Base-by-base conservation (phyloP, 83 land plant species). In the Larix sibirica region DNA sequence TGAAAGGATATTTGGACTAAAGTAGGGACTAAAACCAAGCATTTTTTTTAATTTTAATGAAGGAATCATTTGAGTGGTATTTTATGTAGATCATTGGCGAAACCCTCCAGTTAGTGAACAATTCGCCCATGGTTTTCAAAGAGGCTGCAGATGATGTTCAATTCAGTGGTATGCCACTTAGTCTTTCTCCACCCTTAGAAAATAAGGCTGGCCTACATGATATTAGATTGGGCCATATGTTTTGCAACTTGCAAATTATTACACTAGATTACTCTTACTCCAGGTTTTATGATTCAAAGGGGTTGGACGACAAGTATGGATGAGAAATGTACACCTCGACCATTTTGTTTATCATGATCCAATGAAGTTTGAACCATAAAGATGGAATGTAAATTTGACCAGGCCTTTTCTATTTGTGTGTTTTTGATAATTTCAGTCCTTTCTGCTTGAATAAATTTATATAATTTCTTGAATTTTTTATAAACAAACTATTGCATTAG, bases 261-360 rank as follows among this genome's bases (percentile, higher is more conserved):
- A 36, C 56, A 50, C 13, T 12, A 50, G 56, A 50, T 10, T 50
- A 36, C 26, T 10, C 68, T 64, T 42, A 65, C 21, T 64, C 24
- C 83, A 95, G 97, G 91, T 26, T 95, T 86, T 62, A 80, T 81
- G 4, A 85, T 95, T 77, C 97, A 96, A 1, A 93, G 91, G 62
- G 97, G 91, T 2, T 95, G 97, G 97, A 89, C 81, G 38, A 59
- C 88, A 91, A 74, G 79, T 82, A 7, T 95, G 97, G 97, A 81
- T 90, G 59, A 90, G 97, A 70, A 83, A 83, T 70, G 92, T 93
- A 64, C 96, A 95, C 65, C 67, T 86, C 47, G 96, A 93, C 74
- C 88, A 91, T n/a, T 89, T 89, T 44, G 83, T 86, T 24, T 91
- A 90, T 71, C 74, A 85, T 21, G 75, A 93, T 42, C 94, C 97